Conservation (phyloP, 2,329 filamentous ascomycete species). For the Ophiosphaerella narmari region DNA sequence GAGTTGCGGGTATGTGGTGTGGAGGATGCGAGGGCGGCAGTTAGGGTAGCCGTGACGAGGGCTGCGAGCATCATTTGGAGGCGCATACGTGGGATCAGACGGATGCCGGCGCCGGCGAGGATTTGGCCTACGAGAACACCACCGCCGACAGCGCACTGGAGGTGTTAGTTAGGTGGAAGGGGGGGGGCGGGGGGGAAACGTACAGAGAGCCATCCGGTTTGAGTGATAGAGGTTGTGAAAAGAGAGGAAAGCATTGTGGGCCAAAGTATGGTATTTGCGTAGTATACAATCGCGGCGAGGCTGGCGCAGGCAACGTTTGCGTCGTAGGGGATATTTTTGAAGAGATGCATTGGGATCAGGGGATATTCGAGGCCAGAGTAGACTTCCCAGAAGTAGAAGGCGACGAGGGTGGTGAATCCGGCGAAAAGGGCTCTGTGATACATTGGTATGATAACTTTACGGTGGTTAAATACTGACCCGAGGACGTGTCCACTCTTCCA, state of each 20-base stretch:
- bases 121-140: slow-evolving; percentile 39
- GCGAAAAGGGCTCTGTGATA: slow-evolving; percentile 32
- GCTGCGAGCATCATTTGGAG: slow-evolving; percentile 38
- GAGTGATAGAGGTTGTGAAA: slow-evolving; percentile 32
- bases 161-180: slow-evolving; percentile 7
- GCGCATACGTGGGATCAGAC: slow-evolving; percentile 36
- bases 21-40: slow-evolving; percentile 30
- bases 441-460: too few relatives aligned
- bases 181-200: background rate
- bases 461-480: background rate
- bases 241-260: slow-evolving; percentile 35
- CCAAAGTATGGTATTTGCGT: slow-evolving; percentile 40
- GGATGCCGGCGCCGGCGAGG: slow-evolving; percentile 36
- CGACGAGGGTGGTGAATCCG: slow-evolving; percentile 38
- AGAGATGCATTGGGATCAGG: slow-evolving; percentile 45
- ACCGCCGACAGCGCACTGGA: slow-evolving; percentile 35
- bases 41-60: slow-evolving; percentile 29
- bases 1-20: slow-evolving; percentile 19
- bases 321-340: slow-evolving; percentile 40
- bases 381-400: slow-evolving; percentile 38
- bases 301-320: slow-evolving; percentile 39
- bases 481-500: slow-evolving; percentile 44
- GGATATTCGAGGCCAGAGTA: slow-evolving; percentile 40
- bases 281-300: slow-evolving; percentile 42
- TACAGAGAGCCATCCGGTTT: slow-evolving; percentile 40